Conservation (phyloP, 2,329 filamentous ascomycete genomes). For the Epicoccum sorghinum region DNA sequence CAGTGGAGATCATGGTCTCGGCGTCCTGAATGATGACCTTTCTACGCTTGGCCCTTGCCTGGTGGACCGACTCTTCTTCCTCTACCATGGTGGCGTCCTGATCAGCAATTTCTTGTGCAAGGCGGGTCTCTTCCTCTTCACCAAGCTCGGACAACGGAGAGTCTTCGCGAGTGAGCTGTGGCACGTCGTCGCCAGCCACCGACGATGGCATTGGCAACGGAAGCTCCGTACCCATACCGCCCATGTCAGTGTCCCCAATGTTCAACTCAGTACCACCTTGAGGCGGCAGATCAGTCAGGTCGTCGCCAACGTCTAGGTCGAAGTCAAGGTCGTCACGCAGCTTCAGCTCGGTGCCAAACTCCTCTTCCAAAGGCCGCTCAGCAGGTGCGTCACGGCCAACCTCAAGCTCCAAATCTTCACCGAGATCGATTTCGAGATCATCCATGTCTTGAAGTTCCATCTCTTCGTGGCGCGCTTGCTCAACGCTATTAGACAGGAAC, state of each 20-base stretch:
- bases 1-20: slow-evolving; percentile 76
- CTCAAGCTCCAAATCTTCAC: slow-evolving; percentile 65
- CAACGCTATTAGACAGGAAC: slow-evolving; percentile 73
- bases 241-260: slow-evolving; percentile 52
- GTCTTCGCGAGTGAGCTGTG: slow-evolving; percentile 46
- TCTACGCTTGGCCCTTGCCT: slow-evolving; percentile 75
- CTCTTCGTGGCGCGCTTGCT: slow-evolving; percentile 56
- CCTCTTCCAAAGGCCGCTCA: slow-evolving; percentile 50
- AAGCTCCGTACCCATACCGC: slow-evolving; percentile 48
- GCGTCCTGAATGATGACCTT: slow-evolving; percentile 83
- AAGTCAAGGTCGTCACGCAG: slow-evolving; percentile 58
- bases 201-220: slow-evolving; percentile 11
- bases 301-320: slow-evolving; percentile 49
- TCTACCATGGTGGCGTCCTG: slow-evolving; percentile 46
- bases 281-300: slow-evolving; percentile 31
- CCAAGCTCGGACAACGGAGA: slow-evolving; percentile 63
- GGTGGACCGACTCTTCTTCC: slow-evolving; percentile 64
- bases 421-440: slow-evolving; percentile 69
- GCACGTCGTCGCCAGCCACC: slow-evolving; percentile 6
- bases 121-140: slow-evolving; percentile 61
- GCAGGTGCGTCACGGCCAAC: slow-evolving; percentile 83
- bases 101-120: slow-evolving; percentile 65
- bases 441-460: slow-evolving; percentile 58
- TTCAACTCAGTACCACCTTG: slow-evolving; percentile 23
- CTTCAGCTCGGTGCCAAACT: slow-evolving; percentile 58